A percentile compares a stretch with the other conserved stretches of the same genome.
Evolutionary conservation across 1,139 yeast species (phyloP).

Genomic region (Debaryomycetaceae sp.): DNA sequence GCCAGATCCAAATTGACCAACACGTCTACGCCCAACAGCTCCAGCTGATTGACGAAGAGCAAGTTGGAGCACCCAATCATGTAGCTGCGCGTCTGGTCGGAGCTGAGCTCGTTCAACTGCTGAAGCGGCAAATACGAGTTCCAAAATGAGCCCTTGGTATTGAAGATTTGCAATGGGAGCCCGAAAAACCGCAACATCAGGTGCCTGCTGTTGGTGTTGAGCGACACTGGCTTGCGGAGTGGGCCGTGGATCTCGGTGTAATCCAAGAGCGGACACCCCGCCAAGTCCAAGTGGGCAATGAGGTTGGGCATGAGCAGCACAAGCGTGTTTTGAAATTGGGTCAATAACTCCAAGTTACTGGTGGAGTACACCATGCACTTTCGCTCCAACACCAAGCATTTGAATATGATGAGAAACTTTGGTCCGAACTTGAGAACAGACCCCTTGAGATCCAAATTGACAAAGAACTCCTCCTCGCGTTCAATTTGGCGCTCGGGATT

Average conservation of each 20-base stretch:
- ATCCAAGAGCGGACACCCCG: constrained; percentile 74
- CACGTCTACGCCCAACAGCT: constrained; percentile 45
- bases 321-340: constrained; percentile 71
- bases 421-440: constrained; percentile 57
- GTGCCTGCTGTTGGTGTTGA: constrained; percentile 72
- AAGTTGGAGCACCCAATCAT: constrained; percentile 88
- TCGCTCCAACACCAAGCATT: constrained; percentile 73
- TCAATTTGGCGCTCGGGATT: constrained; percentile 12
- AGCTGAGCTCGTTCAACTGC: constrained; percentile 71
- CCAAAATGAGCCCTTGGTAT: constrained; percentile 78
- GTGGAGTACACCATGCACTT: constrained; percentile 71
- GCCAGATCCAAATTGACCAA: constrained; percentile 35
- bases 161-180: constrained; percentile 80
- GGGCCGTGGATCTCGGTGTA: constrained; percentile 48
- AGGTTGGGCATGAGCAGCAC: constrained; percentile 76
- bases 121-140: constrained; percentile 91
- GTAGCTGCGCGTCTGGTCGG: constrained; percentile 56
- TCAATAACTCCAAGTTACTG: constrained; percentile 67
- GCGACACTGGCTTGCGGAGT: constrained; percentile 57
- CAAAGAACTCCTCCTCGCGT: constrained; percentile 48
- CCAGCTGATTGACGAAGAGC: constrained; percentile 65
- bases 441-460: constrained; percentile 71
- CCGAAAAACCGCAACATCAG: constrained; percentile 82
- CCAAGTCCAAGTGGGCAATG: constrained; percentile 65
- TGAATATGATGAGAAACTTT: constrained; percentile 65